A percentile compares a stretch with the other conserved stretches of the same genome.
phyloP scores from a whole-genome alignment of 106 monocot species.

The Phalaenopsis equestris region DNA sequence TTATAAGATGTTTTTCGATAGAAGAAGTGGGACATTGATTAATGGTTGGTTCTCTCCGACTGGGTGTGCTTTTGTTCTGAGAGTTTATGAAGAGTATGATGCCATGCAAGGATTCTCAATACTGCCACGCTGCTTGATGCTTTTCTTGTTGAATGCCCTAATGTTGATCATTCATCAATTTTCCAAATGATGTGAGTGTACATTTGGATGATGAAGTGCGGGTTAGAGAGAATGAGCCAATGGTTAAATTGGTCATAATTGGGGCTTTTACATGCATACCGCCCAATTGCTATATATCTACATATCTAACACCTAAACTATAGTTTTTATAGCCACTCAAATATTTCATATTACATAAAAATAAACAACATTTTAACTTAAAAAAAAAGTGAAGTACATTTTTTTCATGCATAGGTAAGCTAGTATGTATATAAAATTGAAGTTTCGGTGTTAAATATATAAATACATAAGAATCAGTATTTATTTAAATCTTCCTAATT shows the following conservation, averaged over 20 bases:
- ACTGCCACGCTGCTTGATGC: neutral
- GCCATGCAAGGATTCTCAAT: neutral
- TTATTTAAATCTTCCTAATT: neutral
- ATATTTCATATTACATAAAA: too few species aligned
- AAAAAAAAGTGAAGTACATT: too few species aligned
- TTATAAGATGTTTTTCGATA: neutral
- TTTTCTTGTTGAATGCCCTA: neutral
- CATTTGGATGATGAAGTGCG: neutral
- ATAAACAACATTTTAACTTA: too few species aligned
- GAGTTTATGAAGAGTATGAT: neutral
- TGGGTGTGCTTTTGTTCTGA: neutral
- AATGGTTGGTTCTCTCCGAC: neutral
- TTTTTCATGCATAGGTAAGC: too few species aligned
- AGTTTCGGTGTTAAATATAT: too few species aligned
- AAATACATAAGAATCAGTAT: too few species aligned
- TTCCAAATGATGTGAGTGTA: neutral
- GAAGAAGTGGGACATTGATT: neutral
- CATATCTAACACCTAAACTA: too few species aligned
- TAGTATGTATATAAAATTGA: too few species aligned
- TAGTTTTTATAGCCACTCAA: too few species aligned
- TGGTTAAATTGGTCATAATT: neutral
- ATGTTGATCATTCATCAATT: neutral
- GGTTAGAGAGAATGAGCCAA: neutral
- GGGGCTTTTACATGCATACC: too few species aligned
- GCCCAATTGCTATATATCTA: too few species aligned